Base-by-base conservation (phyloP, 352 stramenopile species). In the Pythium guiyangense region DNA sequence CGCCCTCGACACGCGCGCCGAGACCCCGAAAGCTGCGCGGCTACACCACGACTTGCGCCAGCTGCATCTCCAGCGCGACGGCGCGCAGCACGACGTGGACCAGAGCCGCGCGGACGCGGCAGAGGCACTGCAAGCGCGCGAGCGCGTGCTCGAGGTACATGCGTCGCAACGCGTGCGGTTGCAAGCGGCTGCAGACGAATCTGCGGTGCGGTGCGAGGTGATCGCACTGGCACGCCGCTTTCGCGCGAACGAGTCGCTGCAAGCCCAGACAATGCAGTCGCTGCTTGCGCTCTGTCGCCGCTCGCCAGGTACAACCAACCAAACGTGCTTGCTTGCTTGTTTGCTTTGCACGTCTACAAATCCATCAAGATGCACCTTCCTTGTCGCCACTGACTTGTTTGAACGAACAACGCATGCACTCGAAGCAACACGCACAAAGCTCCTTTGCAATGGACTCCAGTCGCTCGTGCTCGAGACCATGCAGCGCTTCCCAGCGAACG, bases 131-230 rank as follows among this genome's bases (percentile, higher is more conserved):
- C 52, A 54, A 18, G 52, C 64, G 48, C 57, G 47, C 3, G 37
- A 64, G 14, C 48, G 46, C 26, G 34, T 71, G 35, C n/a, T 46
- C 45, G 27, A 51, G 51, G 34, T 20, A 18, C 55, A 43, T 43
- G 55, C 50, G 12, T 35, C 12, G 11, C 57, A 63, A 31, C 22
- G 26, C 14, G 17, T 35, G 22, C 50, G 50, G 18, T 20, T 71
- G 40, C 50, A 48, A 35, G 39, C 27, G 4, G 35, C 27, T 10
- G 61, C 63, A 1, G 26, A 66, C 25, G 29, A 29, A 1, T 62
- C 71, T 37, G 42, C 62, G 22, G 49, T 70, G 17, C 70, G 67
- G 35, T 71, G 66, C 49, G 69, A 77, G 52, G 58, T 66, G 47
- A 37, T 77, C 15, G 49, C 53, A 2, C 45, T 74, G 47, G 35